Conservation (phyloP, 345 rosid species). For the Psidium friedrichsthalianum region DNA sequence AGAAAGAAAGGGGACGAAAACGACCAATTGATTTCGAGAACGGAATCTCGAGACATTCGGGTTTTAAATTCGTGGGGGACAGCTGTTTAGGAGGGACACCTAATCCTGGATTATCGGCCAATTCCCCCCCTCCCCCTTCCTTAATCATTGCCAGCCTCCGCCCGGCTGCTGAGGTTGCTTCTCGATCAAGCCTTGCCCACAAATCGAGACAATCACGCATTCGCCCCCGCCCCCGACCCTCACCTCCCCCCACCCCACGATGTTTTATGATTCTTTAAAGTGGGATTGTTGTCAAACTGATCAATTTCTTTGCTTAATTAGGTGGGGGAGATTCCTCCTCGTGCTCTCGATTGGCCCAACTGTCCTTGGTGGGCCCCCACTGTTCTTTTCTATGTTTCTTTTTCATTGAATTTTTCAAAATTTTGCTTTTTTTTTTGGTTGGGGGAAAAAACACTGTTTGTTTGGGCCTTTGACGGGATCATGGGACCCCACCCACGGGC, state of each 20-base stretch:
- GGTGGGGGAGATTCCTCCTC: background rate
- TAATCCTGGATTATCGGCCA: background rate
- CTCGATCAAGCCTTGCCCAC: background rate
- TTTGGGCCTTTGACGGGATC: background rate
- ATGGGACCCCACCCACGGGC: background rate
- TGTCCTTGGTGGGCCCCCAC: background rate
- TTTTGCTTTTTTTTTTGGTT: background rate
- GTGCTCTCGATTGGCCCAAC: background rate
- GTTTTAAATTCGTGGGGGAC: background rate
- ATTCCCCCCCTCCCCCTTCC: background rate
- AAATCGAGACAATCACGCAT: background rate
- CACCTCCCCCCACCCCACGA: background rate
- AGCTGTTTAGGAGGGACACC: background rate
- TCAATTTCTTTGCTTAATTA: background rate
- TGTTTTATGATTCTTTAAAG: background rate
- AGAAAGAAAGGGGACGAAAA: background rate
- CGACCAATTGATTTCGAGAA: background rate
- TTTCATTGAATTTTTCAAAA: too few species aligned
- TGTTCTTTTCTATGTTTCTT: too few species aligned
- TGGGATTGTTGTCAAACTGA: background rate
- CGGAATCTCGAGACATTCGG: background rate
- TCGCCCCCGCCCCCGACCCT: background rate
- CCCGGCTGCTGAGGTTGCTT: background rate
- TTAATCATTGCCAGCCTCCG: background rate
- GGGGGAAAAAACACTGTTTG: background rate